These are phyloP conservation scores for Cladosporium sphaerospermum DNA, from an alignment of 2,329 filamentous ascomycete species.

Conservation along the genomic window DNA sequence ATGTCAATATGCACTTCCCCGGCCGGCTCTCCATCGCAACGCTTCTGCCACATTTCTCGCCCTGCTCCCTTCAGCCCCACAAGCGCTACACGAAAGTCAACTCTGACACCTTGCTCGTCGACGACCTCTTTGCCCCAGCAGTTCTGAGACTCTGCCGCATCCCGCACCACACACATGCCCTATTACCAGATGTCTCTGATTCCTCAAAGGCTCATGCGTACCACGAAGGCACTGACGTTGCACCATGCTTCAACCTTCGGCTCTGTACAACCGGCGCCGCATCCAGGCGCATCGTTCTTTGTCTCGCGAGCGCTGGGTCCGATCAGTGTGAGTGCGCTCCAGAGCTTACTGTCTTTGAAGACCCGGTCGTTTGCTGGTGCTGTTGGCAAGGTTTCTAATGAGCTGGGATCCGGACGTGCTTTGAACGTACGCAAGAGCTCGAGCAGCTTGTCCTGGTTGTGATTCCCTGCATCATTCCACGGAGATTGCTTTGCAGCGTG, in stretches of 20 bases:
- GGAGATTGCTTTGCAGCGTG: not conserved
- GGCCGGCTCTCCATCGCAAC: not conserved
- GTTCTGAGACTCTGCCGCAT: not conserved
- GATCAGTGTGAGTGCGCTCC: not conserved
- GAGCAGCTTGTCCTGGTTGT: not conserved
- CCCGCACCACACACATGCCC: not conserved
- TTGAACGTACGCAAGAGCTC: not conserved
- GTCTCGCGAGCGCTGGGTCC: not conserved
- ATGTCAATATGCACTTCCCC: not conserved
- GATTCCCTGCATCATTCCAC: not conserved
- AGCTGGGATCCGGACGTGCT: not conserved
- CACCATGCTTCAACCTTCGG: not conserved
- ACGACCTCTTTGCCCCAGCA: not conserved
- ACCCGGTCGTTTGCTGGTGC: not conserved
- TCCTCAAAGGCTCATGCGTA: not conserved
- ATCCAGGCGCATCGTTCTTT: not conserved
- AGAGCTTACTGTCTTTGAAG: not conserved
- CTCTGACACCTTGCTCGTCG: not conserved
- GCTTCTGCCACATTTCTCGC: not conserved
- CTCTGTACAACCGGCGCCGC: not conserved
- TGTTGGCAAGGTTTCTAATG: not conserved
- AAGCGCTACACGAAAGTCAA: not conserved
- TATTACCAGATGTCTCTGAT: not conserved
- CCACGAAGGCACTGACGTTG: not conserved
- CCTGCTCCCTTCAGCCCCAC: not conserved